Conservation (phyloP, 768 basidiomycete genomes). For the Xanthoconium purpureum region DNA sequence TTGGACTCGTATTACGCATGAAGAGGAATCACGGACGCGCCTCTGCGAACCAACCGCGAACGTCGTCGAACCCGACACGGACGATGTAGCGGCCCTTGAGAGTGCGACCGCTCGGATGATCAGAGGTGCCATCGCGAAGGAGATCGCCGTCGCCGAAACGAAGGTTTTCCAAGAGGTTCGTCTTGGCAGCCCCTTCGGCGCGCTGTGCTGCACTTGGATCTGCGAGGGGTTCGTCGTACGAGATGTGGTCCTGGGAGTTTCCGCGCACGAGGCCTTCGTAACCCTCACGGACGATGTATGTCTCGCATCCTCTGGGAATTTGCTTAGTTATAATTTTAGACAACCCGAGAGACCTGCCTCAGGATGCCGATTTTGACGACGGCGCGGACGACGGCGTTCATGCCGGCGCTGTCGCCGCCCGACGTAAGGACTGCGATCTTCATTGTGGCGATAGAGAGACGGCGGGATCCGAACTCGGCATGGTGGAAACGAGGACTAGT, state of each 20-base stretch:
- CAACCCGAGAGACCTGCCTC: conserved; percentile 49
- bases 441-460: conserved; percentile 38
- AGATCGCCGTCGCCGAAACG: conserved; percentile 80
- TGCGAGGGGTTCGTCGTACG: conserved; percentile 30
- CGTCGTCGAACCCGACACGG: conserved; percentile 97
- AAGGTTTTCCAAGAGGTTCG: conserved; percentile 61
- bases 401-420: conserved; percentile 97
- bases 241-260: conserved; percentile 41
- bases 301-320: conserved; percentile 74
- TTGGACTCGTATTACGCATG: not conserved
- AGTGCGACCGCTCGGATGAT: conserved; percentile 60
- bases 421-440: conserved; percentile 94
- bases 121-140: conserved; percentile 78
- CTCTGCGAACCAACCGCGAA: conserved; percentile 90
- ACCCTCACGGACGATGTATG: conserved; percentile 95
- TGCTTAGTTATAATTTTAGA: not conserved
- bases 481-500: not conserved
- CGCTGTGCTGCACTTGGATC: conserved; percentile 19
- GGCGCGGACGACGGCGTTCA: conserved; percentile 93
- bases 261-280: conserved; percentile 97
- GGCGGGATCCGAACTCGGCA: not conserved
- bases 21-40: conserved; percentile 38
- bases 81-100: conserved; percentile 93
- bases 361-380: conserved; percentile 92
- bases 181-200: conserved; percentile 22